Conservation (phyloP, 2,329 filamentous ascomycete species). For the Fusarium lyarnte region DNA sequence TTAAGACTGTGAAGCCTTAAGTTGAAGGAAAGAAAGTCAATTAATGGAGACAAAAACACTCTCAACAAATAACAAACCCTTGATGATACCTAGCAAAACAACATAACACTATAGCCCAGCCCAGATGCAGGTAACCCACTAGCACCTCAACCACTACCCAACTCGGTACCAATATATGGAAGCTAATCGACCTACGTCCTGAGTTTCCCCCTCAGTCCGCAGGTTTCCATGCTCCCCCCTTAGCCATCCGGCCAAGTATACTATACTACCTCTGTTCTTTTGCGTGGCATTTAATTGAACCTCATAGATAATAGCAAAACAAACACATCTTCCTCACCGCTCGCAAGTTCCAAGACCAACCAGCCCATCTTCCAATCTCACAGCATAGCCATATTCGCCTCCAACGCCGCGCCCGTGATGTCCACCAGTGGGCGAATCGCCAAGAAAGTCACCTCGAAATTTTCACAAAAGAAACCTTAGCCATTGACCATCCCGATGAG, state of each 20-base stretch:
- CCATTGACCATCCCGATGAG: conserved; percentile 11
- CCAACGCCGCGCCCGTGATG: conserved; percentile 43
- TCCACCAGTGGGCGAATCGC: conserved; percentile 40
- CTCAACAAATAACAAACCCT: conserved; percentile 26
- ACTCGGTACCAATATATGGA: background rate
- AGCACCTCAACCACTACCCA: conserved; percentile 3
- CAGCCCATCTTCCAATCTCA: conserved; percentile 32
- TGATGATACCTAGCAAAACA: conserved; percentile 17
- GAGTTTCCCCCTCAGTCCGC: background rate
- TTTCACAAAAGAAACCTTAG: conserved; percentile 35
- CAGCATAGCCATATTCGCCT: conserved; percentile 39
- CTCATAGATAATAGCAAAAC: conserved; percentile 12
- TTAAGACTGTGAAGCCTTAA: background rate
- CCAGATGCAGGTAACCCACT: conserved; percentile 8
- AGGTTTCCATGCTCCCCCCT: background rate
- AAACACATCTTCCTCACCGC: conserved; percentile 13
- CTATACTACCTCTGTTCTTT: background rate
- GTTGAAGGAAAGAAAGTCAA: conserved; percentile 18
- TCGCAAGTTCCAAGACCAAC: conserved; percentile 29
- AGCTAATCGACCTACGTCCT: background rate
- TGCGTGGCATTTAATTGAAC: background rate
- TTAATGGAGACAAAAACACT: conserved; percentile 28
- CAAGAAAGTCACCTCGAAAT: conserved; percentile 36
- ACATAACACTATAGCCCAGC: conserved; percentile 8
- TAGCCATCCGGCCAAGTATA: background rate